phyloP scores from a whole-genome alignment of 2,329 filamentous ascomycete species.

The Sclerotinia trifoliorum region DNA sequence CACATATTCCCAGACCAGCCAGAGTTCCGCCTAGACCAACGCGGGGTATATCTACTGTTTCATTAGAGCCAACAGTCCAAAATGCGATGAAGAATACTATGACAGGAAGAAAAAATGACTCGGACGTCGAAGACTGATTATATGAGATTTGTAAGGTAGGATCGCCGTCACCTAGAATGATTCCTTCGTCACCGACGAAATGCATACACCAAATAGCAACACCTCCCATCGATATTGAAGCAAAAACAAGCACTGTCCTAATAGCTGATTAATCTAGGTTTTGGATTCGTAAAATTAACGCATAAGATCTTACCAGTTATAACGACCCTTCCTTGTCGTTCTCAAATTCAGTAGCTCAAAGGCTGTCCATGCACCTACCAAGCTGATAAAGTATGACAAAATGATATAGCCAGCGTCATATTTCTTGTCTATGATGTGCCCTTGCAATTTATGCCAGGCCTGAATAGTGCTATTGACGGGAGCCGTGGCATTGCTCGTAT shows the following conservation, averaged over 20 bases:
- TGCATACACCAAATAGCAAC: constrained; percentile 78
- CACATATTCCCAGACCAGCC: constrained; percentile 72
- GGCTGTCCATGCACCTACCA: constrained; percentile 73
- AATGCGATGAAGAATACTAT: constrained; percentile 72
- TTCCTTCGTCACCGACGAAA: constrained; percentile 79
- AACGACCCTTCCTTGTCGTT: constrained; percentile 64
- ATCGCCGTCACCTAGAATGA: constrained; percentile 64
- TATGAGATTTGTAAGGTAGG: constrained; percentile 69
- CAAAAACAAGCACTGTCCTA: constrained; percentile 61
- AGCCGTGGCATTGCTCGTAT: constrained; percentile 18
- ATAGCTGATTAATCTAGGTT: background rate
- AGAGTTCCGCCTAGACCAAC: constrained; percentile 64
- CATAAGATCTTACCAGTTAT: constrained; percentile 59
- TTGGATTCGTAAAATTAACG: constrained; percentile 4
- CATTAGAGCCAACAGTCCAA: constrained; percentile 61
- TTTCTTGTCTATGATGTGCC: constrained; percentile 27
- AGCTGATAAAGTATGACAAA: constrained; percentile 67
- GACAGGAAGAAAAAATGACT: constrained; percentile 80
- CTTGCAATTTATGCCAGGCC: constrained; percentile 25
- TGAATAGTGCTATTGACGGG: constrained; percentile 8
- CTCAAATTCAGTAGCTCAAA: constrained; percentile 78
- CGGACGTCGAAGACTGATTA: constrained; percentile 65
- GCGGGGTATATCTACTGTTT: constrained; percentile 56
- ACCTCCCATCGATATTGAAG: constrained; percentile 70
- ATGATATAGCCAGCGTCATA: constrained; percentile 60